Percentiles rank a stretch among this genome's conserved stretches.
These are phyloP conservation scores for Fusarium continuum DNA, from an alignment of 2,329 filamentous ascomycete species.

Conservation along the genomic window DNA sequence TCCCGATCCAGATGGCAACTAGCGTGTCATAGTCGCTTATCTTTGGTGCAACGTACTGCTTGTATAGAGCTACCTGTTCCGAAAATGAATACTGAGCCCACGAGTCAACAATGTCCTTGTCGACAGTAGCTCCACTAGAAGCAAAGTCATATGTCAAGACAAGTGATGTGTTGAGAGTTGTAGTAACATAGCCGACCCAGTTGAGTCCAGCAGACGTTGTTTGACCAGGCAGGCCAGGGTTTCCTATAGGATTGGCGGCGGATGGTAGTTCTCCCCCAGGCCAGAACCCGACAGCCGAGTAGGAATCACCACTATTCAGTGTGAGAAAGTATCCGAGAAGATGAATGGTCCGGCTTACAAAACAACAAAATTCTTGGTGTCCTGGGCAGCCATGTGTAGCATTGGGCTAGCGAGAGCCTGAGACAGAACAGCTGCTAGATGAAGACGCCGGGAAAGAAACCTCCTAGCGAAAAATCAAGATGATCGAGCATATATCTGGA, in stretches of 20 bases:
- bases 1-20: conserved; percentile 35
- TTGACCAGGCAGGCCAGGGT: conserved; percentile 27
- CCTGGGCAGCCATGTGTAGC: not conserved
- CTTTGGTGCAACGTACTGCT: conserved; percentile 23
- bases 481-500: too few relatives aligned
- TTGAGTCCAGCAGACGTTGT: conserved; percentile 34
- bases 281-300: conserved; percentile 33
- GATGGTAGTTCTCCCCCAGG: conserved; percentile 22
- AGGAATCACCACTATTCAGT: conserved; percentile 30
- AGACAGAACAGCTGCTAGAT: not conserved
- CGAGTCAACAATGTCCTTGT: conserved; percentile 31
- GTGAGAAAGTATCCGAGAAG: too few relatives aligned
- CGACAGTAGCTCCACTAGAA: conserved; percentile 32
- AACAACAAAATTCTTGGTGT: conserved; percentile 15
- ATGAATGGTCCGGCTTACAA: not conserved
- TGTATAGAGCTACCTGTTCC: conserved; percentile 31
- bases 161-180: conserved; percentile 23
- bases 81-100: conserved; percentile 30
- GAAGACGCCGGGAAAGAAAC: not conserved
- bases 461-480: not conserved
- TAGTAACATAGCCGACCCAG: conserved; percentile 33
- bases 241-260: conserved; percentile 22
- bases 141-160: conserved; percentile 37
- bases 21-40: not conserved
- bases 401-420: not conserved